Conservation (phyloP, 1,139 yeast genomes). For the Sugiyamaella japonica region DNA sequence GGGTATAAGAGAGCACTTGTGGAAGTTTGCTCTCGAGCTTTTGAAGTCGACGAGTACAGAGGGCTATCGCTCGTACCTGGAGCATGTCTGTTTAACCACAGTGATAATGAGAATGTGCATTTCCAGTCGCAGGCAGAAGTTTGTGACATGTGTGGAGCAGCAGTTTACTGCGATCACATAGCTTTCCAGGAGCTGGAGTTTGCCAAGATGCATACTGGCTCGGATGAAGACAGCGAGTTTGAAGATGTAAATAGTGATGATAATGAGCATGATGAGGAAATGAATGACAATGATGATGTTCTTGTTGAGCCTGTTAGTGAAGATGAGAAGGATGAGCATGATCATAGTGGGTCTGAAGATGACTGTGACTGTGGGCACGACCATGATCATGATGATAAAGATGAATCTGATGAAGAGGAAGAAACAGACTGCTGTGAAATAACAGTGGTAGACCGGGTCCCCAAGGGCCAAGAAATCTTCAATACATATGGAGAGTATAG, state of each 20-base stretch:
- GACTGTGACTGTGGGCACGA: conserved; percentile 38
- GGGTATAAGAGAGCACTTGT: conserved; percentile 39
- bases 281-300: conserved; percentile 30
- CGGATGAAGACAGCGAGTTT: conserved; percentile 34
- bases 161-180: conserved; percentile 41
- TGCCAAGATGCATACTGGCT: conserved; percentile 22
- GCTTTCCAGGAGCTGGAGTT: conserved; percentile 24
- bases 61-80: conserved; percentile 83
- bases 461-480: conserved; percentile 59
- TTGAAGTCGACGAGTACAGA: conserved; percentile 73
- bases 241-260: conserved; percentile 35
- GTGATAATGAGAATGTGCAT: conserved; percentile 59
- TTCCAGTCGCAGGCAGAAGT: conserved; percentile 73
- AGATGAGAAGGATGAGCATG: conserved; percentile 31
- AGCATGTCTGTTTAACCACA: conserved; percentile 85
- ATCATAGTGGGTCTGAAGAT: conserved; percentile 28
- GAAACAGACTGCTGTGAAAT: conserved; percentile 41
- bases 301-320: conserved; percentile 30
- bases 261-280: conserved; percentile 21
- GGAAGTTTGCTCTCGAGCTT: conserved; percentile 70
- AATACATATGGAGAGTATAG: conserved; percentile 76
- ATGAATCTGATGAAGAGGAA: conserved; percentile 39
- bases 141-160: conserved; percentile 73
- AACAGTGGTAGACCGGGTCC: conserved; percentile 47
- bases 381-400: conserved; percentile 35